phyloP scores from a whole-genome alignment of 345 rosid species.

The Populus pruinosa region DNA sequence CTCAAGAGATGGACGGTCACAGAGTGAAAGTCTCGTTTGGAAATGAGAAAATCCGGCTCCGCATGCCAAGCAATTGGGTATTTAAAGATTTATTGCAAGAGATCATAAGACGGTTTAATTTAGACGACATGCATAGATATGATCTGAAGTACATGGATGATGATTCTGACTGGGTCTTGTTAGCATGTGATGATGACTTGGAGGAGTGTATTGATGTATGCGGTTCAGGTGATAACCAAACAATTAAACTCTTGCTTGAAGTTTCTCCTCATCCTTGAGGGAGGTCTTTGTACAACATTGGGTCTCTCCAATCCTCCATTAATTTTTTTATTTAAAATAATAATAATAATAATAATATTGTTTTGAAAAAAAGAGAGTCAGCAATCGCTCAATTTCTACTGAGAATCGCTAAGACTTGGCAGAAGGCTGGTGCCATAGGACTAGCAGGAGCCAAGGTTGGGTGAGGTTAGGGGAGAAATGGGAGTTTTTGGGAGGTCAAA shows the following conservation, averaged over 20 bases:
- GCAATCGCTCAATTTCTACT: no score
- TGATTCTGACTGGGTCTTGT: constrained; percentile 86
- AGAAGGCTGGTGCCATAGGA: no score
- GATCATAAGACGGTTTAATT: constrained; percentile 60
- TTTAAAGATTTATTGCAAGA: constrained; percentile 53
- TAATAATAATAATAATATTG: no score
- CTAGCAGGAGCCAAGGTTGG: no score
- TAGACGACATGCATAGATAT: constrained; percentile 51
- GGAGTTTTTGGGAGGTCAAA: no score
- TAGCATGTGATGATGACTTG: constrained; percentile 85
- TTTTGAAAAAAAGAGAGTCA: no score
- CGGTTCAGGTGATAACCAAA: constrained; percentile 44
- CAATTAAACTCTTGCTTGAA: constrained; percentile 63
- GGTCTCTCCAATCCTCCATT: constrained; percentile 10
- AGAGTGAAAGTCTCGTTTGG: constrained; percentile 65
- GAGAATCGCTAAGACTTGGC: no score
- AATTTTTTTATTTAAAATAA: no score
- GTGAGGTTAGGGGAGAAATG: no score
- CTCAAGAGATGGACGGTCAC: constrained; percentile 44
- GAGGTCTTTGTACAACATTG: constrained; percentile 36
- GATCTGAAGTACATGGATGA: constrained; percentile 90
- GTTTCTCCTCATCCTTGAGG: constrained; percentile 42
- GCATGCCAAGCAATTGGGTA: constrained; percentile 49
- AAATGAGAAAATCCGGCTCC: constrained; percentile 64
- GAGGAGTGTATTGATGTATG: constrained; percentile 75